Percentiles rank a stretch among this genome's conserved stretches.
Conservation (phyloP, 2,329 filamentous ascomycete species). For the Aspergillus felis region DNA sequence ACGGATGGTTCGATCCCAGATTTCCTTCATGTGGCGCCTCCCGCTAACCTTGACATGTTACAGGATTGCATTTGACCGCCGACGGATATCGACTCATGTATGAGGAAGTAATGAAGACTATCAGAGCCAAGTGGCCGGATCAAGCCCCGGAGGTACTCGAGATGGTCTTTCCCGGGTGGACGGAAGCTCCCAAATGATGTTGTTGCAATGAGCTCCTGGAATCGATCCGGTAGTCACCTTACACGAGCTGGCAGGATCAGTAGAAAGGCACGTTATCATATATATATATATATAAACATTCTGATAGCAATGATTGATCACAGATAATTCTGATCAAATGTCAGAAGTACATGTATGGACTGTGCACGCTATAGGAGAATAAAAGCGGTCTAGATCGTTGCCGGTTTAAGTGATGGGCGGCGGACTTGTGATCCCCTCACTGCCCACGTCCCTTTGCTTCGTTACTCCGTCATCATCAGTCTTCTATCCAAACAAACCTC, state of each 20-base stretch:
- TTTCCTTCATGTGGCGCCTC: neutral
- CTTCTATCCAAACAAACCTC: neutral
- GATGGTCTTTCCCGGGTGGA: conserved; percentile 54
- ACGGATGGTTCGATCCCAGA: conserved; percentile 50
- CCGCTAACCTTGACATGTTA: conserved; percentile 5
- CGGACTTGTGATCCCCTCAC: neutral
- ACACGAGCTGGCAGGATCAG: neutral
- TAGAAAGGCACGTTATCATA: neutral
- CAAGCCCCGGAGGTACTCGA: conserved; percentile 50
- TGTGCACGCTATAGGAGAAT: neutral
- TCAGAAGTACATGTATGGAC: neutral
- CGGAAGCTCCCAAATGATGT: conserved; percentile 36
- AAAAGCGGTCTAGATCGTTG: conserved; percentile 2
- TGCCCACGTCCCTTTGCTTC: neutral
- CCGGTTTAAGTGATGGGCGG: neutral
- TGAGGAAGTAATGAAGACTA: conserved; percentile 50
- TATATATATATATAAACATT: neutral
- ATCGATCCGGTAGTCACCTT: neutral
- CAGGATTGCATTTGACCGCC: conserved; percentile 56
- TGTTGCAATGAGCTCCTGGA: neutral
- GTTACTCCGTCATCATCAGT: neutral
- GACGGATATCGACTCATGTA: conserved; percentile 55
- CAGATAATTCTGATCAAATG: neutral
- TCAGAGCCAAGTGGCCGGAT: conserved; percentile 52
- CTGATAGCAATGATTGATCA: neutral